phyloP scores from a whole-genome alignment of 306 rosid genomes.

The Vachellia collinsii region DNA sequence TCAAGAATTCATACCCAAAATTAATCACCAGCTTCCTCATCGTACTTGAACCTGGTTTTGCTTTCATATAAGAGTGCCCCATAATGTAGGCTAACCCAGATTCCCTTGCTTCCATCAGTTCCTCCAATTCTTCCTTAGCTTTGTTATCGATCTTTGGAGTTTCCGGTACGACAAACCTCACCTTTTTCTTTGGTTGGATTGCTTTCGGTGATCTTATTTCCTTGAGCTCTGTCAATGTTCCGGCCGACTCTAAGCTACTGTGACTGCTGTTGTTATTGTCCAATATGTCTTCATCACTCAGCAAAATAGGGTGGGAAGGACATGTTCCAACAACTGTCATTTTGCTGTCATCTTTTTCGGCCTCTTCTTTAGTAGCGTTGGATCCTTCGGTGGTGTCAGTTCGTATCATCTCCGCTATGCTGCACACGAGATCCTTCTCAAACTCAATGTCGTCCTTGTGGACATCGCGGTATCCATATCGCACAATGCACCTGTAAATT shows the following conservation, averaged over 20 bases:
- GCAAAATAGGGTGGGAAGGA: constrained; percentile 44
- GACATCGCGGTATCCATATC: constrained; percentile 75
- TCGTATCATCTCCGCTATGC: constrained; percentile 75
- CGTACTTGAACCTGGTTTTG: constrained; percentile 68
- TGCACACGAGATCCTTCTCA: constrained; percentile 75
- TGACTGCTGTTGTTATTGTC: constrained; percentile 1
- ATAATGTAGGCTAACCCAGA: constrained; percentile 74
- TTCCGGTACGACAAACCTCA: constrained; percentile 67
- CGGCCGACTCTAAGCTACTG: constrained; percentile 25
- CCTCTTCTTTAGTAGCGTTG: constrained; percentile 28
- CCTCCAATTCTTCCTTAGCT: constrained; percentile 58
- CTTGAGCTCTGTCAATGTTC: constrained; percentile 27
- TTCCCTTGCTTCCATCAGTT: constrained; percentile 77
- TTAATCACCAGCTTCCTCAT: constrained; percentile 55
- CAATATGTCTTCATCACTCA: constrained; percentile 35
- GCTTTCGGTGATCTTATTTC: constrained; percentile 51
- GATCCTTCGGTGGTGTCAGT: constrained; percentile 27
- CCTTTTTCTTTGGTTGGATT: constrained; percentile 54
- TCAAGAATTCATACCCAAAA: constrained; percentile 71
- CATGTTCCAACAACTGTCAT: constrained; percentile 73
- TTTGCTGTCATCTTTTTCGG: constrained; percentile 40
- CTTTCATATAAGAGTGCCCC: constrained; percentile 72
- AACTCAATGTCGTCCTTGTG: constrained; percentile 74
- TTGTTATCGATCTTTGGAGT: constrained; percentile 56
- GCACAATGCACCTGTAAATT: constrained; percentile 70